A percentile compares a stretch with the other conserved stretches of the same genome.
Conservation (phyloP, 2,329 filamentous ascomycete species). For the Colletotrichum cuscutae region DNA sequence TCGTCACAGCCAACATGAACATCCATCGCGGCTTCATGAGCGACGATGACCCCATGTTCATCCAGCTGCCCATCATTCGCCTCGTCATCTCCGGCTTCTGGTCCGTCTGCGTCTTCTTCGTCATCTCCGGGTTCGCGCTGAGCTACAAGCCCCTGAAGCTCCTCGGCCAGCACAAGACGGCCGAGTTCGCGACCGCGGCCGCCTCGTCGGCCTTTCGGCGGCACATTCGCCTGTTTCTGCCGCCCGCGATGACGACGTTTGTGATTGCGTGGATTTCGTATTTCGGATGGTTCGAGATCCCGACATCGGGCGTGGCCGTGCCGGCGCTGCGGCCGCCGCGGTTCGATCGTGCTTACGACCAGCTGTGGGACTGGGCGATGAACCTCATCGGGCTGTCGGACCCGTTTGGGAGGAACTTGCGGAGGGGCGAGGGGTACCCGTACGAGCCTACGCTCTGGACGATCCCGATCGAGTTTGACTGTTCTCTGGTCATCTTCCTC, state of each 20-base stretch:
- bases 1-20: conserved; percentile 1
- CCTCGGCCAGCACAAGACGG: conserved; percentile 45
- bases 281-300: conserved; percentile 47
- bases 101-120: conserved; percentile 70
- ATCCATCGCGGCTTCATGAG: conserved; percentile 31
- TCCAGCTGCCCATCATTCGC: conserved; percentile 64
- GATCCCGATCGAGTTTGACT: conserved; percentile 69
- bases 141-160: conserved; percentile 63
- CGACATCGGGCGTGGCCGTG: background rate
- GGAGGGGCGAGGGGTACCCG: conserved; percentile 32
- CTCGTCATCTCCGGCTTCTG: conserved; percentile 64
- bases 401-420: conserved; percentile 57
- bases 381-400: conserved; percentile 61
- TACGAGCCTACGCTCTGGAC: conserved; percentile 72
- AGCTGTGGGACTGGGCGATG: conserved; percentile 57
- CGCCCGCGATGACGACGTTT: conserved; percentile 60
- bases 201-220: conserved; percentile 63
- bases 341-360: conserved; percentile 45
- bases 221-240: conserved; percentile 61
- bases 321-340: background rate
- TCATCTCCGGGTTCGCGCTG: conserved; percentile 70
- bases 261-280: conserved; percentile 55
- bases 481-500: conserved; percentile 67
- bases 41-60: conserved; percentile 54
- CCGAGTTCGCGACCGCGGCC: conserved; percentile 55